Base-by-base conservation (phyloP, 2,329 filamentous ascomycete species). In the Exophiala calicioides region DNA sequence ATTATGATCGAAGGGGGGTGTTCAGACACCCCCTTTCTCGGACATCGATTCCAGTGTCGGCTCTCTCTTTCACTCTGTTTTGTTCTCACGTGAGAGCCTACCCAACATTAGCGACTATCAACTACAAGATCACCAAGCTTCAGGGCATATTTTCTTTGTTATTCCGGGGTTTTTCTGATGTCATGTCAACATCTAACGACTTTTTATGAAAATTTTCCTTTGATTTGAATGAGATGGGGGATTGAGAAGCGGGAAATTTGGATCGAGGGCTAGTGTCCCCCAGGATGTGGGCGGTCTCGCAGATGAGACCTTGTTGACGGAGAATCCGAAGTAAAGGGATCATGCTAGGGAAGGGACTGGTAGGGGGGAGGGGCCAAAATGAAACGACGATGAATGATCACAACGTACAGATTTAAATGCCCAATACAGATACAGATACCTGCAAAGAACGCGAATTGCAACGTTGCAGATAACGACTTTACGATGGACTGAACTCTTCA, bases 81-180 rank as follows among this genome's bases (percentile, higher is more conserved):
- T 49, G 37, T 44, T 36, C 20, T 24, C 19, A 32, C n/a, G 16
- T 10, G 16, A 41, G 32, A 16, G 12, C 5, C 18, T 12, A 12
- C 23, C 35, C 19, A 23, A 34, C 36, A 37, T 37, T 43, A 29
- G 15, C 39, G 21, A 33, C 21, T 42, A 10, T 32, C 27, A 19
- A 32, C 26, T 38, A 45, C 33, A 47, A 53, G 51, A 53, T 41
- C 31, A 44, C 37, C n/a, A 40, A 32, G 51, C 51, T 53, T 47
- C 51, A 53, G 43, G 47, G 51, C 51, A 53, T 47, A 47, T 37
- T 53, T 50, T 53, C 51, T 32, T 53, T 53, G 32, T 37, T 38
- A 40, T 37, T 40, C 21, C 3, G 33, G 36, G 18, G 5, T 16
- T 36, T n/a, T n/a, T n/a, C n/a, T n/a, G n/a, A n/a, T n/a, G n/a